Base-by-base conservation (phyloP, 371 early-diverging fungal genomes). In the Mucor mucedo region DNA sequence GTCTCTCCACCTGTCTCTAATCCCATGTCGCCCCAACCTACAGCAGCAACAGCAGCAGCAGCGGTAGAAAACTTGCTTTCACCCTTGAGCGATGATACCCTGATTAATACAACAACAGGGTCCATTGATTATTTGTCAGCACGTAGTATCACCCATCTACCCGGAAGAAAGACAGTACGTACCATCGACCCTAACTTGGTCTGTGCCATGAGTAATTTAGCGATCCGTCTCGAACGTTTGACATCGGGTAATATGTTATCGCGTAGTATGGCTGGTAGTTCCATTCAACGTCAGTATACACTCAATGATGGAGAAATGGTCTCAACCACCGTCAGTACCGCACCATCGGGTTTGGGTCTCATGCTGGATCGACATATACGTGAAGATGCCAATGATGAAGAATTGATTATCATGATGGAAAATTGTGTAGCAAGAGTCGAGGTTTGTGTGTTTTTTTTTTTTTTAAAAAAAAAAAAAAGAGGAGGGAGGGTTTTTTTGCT, bases 401-500 rank as follows among this genome's bases (percentile, higher is more conserved):
- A 88, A 39, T 71, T 89, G 7, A 49, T 83, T 41, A 53, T 70
- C 9, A 71, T 89, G 41, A 82, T 85, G 58, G 88, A 87, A 58
- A 84, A 84, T 56, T 81, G 84, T 58, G 78, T 89, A 29, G 75
- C 83, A 2, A 74, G 88, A 47, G 81, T 87, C 42, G 89, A 89
- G 77, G 80, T 80, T 27, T 3, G 14, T 9, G 14, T 40, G 0
- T 0, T 14, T 29, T 28, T 47, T 16, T 47, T 42, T 42, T 42
- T 42, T 42, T 42, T 16, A n/a, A n/a, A n/a, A n/a, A n/a, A n/a
- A n/a, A n/a, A n/a, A n/a, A n/a, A n/a, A n/a, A n/a, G n/a, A n/a
- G n/a, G n/a, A n/a, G n/a, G n/a, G n/a, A n/a, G n/a, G n/a, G n/a
- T 45, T 4, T 47, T 16, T 47, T 27, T 50, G 28, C 2, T n/a